Base-by-base conservation (phyloP, 306 rosid genomes). In the Sindora glabra region DNA sequence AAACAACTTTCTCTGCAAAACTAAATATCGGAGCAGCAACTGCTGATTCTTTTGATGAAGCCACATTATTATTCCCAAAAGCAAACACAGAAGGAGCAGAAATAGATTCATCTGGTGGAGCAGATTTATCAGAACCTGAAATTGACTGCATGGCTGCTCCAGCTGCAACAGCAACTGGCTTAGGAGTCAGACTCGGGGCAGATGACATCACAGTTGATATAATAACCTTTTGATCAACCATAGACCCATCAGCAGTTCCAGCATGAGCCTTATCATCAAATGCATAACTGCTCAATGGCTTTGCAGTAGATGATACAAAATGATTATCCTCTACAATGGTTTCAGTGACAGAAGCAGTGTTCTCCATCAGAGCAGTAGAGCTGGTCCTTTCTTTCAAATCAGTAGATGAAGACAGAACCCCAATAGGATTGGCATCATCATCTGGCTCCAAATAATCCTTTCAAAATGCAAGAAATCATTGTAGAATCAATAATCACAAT, bases 381-480 rank as follows among this genome's bases (percentile, higher is more conserved):
- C 68, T 65, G 24, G 12, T 58, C 62, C 62, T 62, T 25, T 47
- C 77, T 58, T 15, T 46, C 60, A 34, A n/a, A n/a, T n/a, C n/a
- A n/a, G n/a, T 67, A 59, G 78, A 51, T 24, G 49, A 56, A 23
- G 34, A n/a, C n/a, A n/a, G n/a, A n/a, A n/a, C 49, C 14, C 76
- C 78, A 37, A 67, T 71, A n/a, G 71, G 56, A 66, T 39, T 33
- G 52, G 38, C 66, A 26, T 75, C 82, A 10, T 82, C 88, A 40
- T 82, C 88, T 50, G 78, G 61, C 58, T 82, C 88, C 67, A 75
- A 42, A 78, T 23, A 78, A 66, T 71, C 81, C 84, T 79, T 29
- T 29, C 34, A 64, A 29, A 65, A 4, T 23, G n/a, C n/a, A 26
- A 4, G 24, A 17, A 44, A 13, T 8, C 8, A 10, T 10, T 5